Conservation (phyloP, 345 rosid genomes). For the Excoecaria cochinchinensis region DNA sequence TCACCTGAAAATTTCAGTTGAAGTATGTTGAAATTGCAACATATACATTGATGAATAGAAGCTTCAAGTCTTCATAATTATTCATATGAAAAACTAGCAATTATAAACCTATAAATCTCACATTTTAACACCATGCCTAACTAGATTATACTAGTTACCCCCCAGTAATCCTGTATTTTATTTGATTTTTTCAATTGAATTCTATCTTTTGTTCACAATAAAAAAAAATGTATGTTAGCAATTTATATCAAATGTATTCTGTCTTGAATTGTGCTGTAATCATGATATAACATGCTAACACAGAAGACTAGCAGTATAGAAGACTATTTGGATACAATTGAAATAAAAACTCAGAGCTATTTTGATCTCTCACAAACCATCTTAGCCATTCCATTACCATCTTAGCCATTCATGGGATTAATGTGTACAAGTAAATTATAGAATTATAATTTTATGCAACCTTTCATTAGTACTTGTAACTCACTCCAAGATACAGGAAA, state of each 20-base stretch:
- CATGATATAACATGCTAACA: not conserved
- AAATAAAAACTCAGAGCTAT: not conserved
- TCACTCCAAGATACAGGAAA: not conserved
- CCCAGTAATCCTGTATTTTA: too few species aligned
- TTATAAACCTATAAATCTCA: not conserved
- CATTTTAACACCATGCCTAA: not conserved
- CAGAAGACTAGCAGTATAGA: not conserved
- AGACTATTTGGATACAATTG: not conserved
- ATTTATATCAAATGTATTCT: too few species aligned
- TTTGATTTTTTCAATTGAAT: too few species aligned
- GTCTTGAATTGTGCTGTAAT: too few species aligned
- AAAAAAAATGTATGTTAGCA: too few species aligned
- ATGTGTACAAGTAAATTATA: not conserved
- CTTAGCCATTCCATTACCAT: not conserved
- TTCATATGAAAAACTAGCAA: not conserved
- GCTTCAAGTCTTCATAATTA: not conserved
- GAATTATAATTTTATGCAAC: constrained; percentile 1
- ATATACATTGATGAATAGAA: not conserved
- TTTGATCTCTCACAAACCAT: not conserved
- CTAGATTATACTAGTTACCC: too few species aligned
- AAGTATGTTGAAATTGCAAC: not conserved
- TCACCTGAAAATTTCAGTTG: constrained; percentile 49
- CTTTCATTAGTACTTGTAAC: not conserved
- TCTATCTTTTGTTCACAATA: too few species aligned
- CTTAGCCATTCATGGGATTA: not conserved